These are phyloP conservation scores for Aegilops umbellulata DNA, from an alignment of 176 grass and related monocot genomes.

Conservation along the genomic window DNA sequence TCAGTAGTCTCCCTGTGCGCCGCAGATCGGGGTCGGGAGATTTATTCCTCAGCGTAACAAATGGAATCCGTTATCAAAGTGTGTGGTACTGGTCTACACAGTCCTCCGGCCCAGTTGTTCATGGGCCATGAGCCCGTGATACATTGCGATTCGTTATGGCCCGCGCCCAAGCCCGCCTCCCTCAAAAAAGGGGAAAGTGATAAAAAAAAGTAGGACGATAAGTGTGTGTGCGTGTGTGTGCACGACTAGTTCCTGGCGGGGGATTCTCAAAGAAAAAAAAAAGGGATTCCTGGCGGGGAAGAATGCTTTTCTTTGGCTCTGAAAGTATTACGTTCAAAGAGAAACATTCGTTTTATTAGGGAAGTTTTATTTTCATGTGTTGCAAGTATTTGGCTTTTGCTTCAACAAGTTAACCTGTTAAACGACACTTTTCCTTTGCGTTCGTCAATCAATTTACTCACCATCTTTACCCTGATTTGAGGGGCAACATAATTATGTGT, in stretches of 20 bases:
- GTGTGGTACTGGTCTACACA: too few species aligned
- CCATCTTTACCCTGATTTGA: constrained; percentile 7
- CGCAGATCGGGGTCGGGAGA: too few species aligned
- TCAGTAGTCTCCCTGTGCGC: too few species aligned
- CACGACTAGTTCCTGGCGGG: neutral
- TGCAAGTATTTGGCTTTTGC: neutral
- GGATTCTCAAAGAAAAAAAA: too few species aligned
- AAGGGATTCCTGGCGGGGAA: neutral
- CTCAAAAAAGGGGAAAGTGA: too few species aligned
- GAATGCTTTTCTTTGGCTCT: constrained; percentile 38
- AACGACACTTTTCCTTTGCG: neutral
- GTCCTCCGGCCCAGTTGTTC: neutral
- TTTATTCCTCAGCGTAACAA: neutral
- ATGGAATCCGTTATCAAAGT: too few species aligned
- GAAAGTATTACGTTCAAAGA: neutral
- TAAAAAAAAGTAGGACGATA: too few species aligned
- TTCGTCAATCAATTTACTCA: neutral
- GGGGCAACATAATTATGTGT: constrained; percentile 13
- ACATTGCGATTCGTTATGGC: too few species aligned
- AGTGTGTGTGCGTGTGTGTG: too few species aligned
- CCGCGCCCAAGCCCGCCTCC: neutral
- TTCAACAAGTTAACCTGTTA: neutral
- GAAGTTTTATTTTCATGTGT: neutral
- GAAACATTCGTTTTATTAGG: neutral
- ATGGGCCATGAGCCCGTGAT: too few species aligned